phyloP scores from a whole-genome alignment of 116 monocot species.

The Posidonia oceanica region DNA sequence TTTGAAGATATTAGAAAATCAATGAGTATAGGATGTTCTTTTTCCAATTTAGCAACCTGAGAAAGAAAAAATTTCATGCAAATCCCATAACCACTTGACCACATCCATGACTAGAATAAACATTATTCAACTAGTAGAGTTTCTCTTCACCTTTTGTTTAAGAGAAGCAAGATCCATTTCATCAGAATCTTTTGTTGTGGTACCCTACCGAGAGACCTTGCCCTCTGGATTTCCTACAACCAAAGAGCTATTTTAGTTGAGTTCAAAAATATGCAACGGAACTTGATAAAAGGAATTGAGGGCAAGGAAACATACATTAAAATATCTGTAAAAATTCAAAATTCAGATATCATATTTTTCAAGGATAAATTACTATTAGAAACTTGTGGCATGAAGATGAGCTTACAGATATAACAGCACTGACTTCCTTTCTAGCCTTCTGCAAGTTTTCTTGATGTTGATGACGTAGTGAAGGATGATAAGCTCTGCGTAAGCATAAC shows the following conservation, averaged over 20 bases:
- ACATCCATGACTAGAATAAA: no score
- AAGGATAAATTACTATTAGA: neutral
- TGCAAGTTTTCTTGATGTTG: constrained; percentile 42
- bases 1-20: no score
- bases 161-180: constrained; percentile 34
- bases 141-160: no score
- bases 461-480: constrained; percentile 64
- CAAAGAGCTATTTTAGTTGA: neutral
- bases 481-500: constrained; percentile 50
- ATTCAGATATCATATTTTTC: neutral
- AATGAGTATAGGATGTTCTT: no score
- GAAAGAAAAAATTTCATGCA: no score
- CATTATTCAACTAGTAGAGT: no score
- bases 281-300: neutral
- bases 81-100: no score
- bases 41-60: no score
- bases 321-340: no score
- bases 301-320: neutral
- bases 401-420: constrained; percentile 51
- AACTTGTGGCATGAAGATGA: neutral
- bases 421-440: constrained; percentile 46
- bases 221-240: constrained; percentile 56
- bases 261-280: neutral
- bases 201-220: constrained; percentile 34
- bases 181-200: no score